Conservation (phyloP, 2,329 filamentous ascomycete species). For the Endothia cerciana region DNA sequence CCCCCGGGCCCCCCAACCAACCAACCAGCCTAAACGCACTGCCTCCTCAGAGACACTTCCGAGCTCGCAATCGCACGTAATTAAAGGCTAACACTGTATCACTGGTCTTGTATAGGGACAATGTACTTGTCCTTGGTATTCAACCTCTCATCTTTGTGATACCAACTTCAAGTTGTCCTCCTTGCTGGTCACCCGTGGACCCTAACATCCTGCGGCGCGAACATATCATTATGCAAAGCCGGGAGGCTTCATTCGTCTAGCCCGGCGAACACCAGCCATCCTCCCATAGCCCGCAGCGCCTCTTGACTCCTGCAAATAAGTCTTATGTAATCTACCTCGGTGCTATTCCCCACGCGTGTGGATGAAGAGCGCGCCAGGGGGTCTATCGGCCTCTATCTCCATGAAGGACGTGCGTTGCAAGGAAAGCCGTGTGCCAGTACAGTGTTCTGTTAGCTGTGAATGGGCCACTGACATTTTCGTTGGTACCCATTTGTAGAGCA, state of each 20-base stretch:
- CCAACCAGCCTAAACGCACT: not conserved
- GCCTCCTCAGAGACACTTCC: not conserved
- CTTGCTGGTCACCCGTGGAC: not conserved
- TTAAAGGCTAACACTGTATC: not conserved
- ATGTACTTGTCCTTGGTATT: not conserved
- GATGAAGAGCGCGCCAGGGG: not conserved
- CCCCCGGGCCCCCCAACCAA: too few relatives aligned
- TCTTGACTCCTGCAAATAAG: not conserved
- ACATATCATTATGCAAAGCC: slow-evolving; percentile 4
- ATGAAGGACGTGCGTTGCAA: slow-evolving; percentile 44
- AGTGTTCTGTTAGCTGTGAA: not conserved
- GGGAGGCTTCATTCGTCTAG: not conserved
- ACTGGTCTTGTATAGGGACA: not conserved
- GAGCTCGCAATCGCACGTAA: not conserved
- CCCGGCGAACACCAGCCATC: slow-evolving; percentile 1
- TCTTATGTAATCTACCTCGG: not conserved
- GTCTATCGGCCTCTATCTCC: not conserved
- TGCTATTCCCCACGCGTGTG: not conserved
- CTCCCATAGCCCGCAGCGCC: not conserved
- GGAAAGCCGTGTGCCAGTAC: slow-evolving; percentile 39
- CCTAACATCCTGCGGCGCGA: not conserved
- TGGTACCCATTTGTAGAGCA: not conserved
- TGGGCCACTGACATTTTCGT: not conserved
- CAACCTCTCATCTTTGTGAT: not conserved
- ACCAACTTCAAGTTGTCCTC: not conserved